Base-by-base conservation (phyloP, 805 yeast genomes). In the Pichia exigua region DNA sequence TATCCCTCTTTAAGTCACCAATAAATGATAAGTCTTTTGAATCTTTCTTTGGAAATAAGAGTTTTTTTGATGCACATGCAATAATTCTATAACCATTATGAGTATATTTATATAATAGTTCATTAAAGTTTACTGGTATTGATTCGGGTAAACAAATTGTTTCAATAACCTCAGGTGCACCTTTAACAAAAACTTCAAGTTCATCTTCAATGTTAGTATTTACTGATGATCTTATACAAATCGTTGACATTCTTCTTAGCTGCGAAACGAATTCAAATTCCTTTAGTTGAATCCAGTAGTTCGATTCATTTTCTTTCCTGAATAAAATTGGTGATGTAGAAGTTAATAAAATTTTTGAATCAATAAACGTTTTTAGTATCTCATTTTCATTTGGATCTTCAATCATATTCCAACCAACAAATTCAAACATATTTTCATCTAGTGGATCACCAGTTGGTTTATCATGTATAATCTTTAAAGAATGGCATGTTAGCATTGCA, bases 31-130 rank as follows among this genome's bases (percentile, higher is more conserved):
- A 73, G 21, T 79, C 73, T 47, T 67, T 68, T 15, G 52, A 24
- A 27, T 49, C 48, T 8, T 47, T 20, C 12, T 48, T 46, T 1
- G 59, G 42, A n/a, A 44, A 46, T 13, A 61, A 62, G 10, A 54
- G 41, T 41, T 57, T 60, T 61, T 85, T 88, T 2, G 70, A 50
- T 1, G 96, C 98, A 65, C 96, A 85, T 0, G 97, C 98, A 68
- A 94, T 94, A 1, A 94, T 97, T 63, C 99, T 81, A 65, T 83
- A 89, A 0, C 99, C 99, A 46, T 82, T 80, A 64, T 90, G 98
- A 0, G 99, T 94, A 65, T 94, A 94, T 52, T 83, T 76, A 61
- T 89, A 85, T 38, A 94, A 73, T 22, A 86, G 64, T 35, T 85
- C 85, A 24, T 85, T 83, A 64, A 78, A 94, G 60, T 90, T 79